These are phyloP conservation scores for Quercus parvula DNA, from an alignment of 306 rosid genomes.

Conservation along the genomic window DNA sequence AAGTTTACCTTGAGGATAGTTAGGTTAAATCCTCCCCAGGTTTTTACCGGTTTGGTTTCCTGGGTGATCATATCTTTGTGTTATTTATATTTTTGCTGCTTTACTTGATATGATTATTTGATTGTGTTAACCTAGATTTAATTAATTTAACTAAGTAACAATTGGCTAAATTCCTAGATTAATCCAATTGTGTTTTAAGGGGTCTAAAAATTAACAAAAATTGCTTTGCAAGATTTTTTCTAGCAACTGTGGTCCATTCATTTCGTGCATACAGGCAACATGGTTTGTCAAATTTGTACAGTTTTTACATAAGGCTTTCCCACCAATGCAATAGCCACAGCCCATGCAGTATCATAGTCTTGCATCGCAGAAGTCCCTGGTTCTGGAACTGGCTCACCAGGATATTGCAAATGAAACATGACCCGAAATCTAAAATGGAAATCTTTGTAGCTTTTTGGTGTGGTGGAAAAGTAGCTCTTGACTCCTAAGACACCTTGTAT, in stretches of 20 bases:
- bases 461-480: background rate
- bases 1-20: no score
- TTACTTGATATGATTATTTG: no score
- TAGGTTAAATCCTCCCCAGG: no score
- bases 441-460: background rate
- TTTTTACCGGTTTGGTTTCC: no score
- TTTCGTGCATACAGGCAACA: background rate
- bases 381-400: background rate
- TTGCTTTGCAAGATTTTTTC: background rate
- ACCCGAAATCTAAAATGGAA: background rate
- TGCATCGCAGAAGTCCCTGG: background rate
- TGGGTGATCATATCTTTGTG: no score
- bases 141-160: no score
- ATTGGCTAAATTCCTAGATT: no score
- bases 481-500: slow-evolving; percentile 1
- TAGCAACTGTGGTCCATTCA: background rate
- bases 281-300: background rate
- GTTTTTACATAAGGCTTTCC: background rate
- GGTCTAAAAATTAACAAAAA: no score
- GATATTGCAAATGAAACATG: background rate
- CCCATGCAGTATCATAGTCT: background rate
- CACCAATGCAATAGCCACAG: background rate
- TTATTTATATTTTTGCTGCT: no score
- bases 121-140: no score
- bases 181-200: no score